Percentiles rank a stretch among this genome's conserved stretches.
phyloP scores from a whole-genome alignment of 2,329 filamentous ascomycete species.

The Mariannaea sp. region DNA sequence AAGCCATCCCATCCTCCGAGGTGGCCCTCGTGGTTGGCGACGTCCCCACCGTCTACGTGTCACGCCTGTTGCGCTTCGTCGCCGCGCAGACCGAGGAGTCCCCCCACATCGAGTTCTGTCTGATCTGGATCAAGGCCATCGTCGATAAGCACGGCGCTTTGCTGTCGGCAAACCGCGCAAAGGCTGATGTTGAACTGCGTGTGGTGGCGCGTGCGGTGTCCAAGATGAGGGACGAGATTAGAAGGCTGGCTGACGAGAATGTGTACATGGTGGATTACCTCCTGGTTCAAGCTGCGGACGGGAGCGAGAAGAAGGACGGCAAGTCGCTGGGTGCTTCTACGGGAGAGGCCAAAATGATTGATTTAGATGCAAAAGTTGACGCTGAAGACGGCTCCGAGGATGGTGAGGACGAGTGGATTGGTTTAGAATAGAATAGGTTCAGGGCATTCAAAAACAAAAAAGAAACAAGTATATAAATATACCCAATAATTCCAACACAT shows the following conservation, averaged over 20 bases:
- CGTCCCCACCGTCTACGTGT: constrained; percentile 84
- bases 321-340: constrained; percentile 26
- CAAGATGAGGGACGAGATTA: constrained; percentile 81
- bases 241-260: constrained; percentile 84
- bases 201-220: constrained; percentile 80
- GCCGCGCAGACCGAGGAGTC: constrained; percentile 86
- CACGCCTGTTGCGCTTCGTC: constrained; percentile 83
- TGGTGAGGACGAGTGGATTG: constrained; percentile 52
- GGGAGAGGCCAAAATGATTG: constrained; percentile 40
- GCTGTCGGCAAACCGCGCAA: constrained; percentile 78
- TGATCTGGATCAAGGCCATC: constrained; percentile 86
- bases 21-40: constrained; percentile 78
- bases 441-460: no score
- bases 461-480: constrained; percentile 37
- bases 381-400: constrained; percentile 46
- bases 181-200: constrained; percentile 82
- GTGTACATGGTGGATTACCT: constrained; percentile 88
- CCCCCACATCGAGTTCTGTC: constrained; percentile 92
- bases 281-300: constrained; percentile 53
- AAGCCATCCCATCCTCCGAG: constrained; percentile 75
- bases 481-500: constrained; percentile 27
- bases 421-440: constrained; percentile 50
- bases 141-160: constrained; percentile 84
- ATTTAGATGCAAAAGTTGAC: constrained; percentile 40
- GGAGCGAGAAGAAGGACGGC: constrained; percentile 32